phyloP scores from a whole-genome alignment of 139 green algal species.

The Haematococcus lacustris region DNA sequence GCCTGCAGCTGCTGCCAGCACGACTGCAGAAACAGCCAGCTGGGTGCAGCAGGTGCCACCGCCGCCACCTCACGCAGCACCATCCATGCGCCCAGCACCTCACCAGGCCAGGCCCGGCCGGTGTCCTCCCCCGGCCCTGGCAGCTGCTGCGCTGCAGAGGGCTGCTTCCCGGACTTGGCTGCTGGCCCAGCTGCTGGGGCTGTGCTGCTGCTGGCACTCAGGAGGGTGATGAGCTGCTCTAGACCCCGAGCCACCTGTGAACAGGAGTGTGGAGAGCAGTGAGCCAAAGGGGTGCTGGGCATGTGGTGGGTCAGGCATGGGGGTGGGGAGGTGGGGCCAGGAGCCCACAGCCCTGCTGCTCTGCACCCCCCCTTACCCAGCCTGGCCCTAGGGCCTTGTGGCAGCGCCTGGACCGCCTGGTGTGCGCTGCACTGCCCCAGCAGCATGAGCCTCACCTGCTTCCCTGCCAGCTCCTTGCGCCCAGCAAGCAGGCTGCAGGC shows the following conservation, averaged over 20 bases:
- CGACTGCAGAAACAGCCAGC: conserved; percentile 67
- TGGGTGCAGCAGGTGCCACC: conserved; percentile 44
- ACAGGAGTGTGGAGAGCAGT: neutral
- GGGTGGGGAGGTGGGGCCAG: neutral
- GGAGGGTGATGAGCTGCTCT: neutral
- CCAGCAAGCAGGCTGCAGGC: conserved; percentile 14
- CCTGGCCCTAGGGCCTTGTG: neutral
- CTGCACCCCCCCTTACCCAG: too few relatives aligned
- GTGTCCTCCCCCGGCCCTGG: too few relatives aligned
- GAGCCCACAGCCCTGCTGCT: neutral
- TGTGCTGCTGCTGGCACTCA: neutral
- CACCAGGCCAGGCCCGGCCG: neutral
- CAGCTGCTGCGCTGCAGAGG: neutral
- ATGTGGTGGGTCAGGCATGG: too few relatives aligned
- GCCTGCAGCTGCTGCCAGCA: conserved; percentile 36
- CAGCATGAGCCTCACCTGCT: conserved; percentile 18
- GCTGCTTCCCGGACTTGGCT: neutral
- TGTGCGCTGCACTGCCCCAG: conserved; percentile 36
- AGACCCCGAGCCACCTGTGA: neutral
- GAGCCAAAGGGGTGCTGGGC: neutral
- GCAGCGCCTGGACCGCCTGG: conserved; percentile 16
- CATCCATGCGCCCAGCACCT: conserved; percentile 6
- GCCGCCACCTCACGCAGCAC: conserved; percentile 12
- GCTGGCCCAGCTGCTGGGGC: neutral
- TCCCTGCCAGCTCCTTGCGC: conserved; percentile 15